Conservation (phyloP, 345 rosid genomes). For the Populus tremula region DNA sequence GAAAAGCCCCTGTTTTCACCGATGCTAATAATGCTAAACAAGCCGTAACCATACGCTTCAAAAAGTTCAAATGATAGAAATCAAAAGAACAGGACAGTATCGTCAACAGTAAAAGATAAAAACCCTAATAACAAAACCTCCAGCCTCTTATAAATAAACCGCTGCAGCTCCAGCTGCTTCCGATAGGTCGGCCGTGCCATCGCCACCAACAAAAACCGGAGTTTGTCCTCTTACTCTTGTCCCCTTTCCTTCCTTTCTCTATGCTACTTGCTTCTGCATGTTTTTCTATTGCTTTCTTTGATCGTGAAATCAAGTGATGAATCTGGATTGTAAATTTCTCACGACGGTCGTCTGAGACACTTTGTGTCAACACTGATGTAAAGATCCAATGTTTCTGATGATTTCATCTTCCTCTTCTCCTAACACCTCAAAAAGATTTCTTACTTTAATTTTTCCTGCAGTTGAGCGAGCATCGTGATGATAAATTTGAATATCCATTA, state of each 20-base stretch:
- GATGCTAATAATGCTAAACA: no score
- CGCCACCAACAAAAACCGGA: not conserved
- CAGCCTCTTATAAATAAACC: not conserved
- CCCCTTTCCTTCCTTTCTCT: not conserved
- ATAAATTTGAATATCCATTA: not conserved
- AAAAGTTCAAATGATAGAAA: no score
- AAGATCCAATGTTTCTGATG: slow-evolving; percentile 45
- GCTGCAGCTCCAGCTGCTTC: not conserved
- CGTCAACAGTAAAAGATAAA: slow-evolving; percentile 4
- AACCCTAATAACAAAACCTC: slow-evolving; percentile 3
- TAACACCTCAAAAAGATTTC: not conserved
- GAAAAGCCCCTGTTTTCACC: no score
- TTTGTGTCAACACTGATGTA: slow-evolving; percentile 38
- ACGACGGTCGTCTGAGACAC: slow-evolving; percentile 79
- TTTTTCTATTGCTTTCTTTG: not conserved
- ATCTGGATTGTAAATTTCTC: slow-evolving; percentile 46
- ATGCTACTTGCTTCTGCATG: not conserved
- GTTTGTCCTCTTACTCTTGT: not conserved
- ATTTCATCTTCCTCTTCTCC: not conserved
- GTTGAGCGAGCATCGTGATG: slow-evolving; percentile 13
- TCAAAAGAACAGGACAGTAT: not conserved
- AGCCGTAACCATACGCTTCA: no score
- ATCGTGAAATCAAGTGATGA: slow-evolving; percentile 43
- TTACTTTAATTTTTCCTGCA: not conserved
- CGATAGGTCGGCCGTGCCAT: not conserved